Conservation (phyloP, 805 yeast species). For the Wickerhamomyces canadensis region DNA sequence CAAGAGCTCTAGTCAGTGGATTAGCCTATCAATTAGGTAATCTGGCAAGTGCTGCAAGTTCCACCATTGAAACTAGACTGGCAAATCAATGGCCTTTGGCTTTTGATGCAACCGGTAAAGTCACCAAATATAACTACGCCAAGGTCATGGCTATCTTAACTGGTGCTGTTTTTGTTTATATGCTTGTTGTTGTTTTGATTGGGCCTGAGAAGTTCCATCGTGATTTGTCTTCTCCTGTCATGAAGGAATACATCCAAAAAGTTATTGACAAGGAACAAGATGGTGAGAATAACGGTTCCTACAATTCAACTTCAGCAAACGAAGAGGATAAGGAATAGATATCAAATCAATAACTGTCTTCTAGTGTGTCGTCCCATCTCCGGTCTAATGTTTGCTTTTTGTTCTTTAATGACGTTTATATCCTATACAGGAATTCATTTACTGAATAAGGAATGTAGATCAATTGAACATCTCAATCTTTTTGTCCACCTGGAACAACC, state of each 20-base stretch:
- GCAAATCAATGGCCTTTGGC: constrained; percentile 19
- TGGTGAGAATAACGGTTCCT: not conserved
- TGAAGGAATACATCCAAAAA: constrained; percentile 25
- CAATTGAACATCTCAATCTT: constrained; percentile 5
- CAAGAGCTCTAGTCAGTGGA: constrained; percentile 58
- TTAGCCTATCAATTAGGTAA: constrained; percentile 38
- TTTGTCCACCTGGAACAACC: constrained; percentile 51
- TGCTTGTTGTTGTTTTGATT: constrained; percentile 39
- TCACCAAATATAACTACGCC: constrained; percentile 66
- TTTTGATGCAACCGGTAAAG: constrained; percentile 18
- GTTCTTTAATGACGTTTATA: not conserved
- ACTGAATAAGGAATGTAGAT: not conserved
- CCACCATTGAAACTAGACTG: constrained; percentile 58
- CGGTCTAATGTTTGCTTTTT: too few species aligned
- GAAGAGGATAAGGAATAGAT: not conserved
- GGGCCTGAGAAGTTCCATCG: constrained; percentile 54
- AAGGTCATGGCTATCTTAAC: constrained; percentile 65
- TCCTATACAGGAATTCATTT: not conserved
- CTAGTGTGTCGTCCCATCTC: too few species aligned
- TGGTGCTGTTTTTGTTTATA: constrained; percentile 56
- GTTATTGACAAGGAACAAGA: constrained; percentile 18
- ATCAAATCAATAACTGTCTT: too few species aligned
- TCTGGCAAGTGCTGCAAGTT: constrained; percentile 40
- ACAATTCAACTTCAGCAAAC: not conserved
- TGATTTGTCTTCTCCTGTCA: constrained; percentile 26